A percentile compares a stretch with the other conserved stretches of the same genome.
Evolutionary conservation across 2,329 filamentous ascomycete species (phyloP).

Genomic region (Helminthosporium solani): DNA sequence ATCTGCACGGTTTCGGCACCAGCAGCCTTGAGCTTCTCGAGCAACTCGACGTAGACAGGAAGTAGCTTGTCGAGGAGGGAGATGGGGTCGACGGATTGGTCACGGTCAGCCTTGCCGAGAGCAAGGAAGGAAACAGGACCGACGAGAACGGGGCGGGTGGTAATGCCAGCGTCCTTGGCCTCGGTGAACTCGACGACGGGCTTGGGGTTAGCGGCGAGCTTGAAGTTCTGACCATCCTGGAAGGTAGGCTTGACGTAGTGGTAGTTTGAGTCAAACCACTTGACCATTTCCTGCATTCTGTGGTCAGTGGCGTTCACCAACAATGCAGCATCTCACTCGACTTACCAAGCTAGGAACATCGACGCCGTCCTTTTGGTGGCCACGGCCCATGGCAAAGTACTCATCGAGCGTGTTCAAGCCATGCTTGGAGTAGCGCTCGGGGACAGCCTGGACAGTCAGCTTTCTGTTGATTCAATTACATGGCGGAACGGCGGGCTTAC

Average conservation of each 20-base stretch:
- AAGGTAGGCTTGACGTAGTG: slow-evolving; percentile 99
- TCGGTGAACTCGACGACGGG: slow-evolving; percentile 91
- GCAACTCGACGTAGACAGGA: slow-evolving; percentile 90
- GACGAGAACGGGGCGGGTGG: slow-evolving; percentile 89
- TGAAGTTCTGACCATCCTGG: slow-evolving; percentile 96
- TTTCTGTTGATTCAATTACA: slow-evolving; percentile 8
- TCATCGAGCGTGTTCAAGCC: slow-evolving; percentile 86
- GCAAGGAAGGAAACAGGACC: slow-evolving; percentile 97
- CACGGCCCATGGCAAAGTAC: slow-evolving; percentile 99
- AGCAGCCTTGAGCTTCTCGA: slow-evolving; percentile 90
- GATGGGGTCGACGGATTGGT: slow-evolving; percentile 88
- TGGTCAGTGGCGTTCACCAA: slow-evolving; percentile 25
- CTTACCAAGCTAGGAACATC: slow-evolving; percentile 81
- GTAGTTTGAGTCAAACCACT: slow-evolving; percentile 99
- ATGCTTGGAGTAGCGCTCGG: slow-evolving; percentile 90
- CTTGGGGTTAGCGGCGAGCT: slow-evolving; percentile 84
- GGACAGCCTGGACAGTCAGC: slow-evolving; percentile 66
- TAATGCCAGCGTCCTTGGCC: slow-evolving; percentile 95
- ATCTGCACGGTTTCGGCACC: slow-evolving; percentile 97
- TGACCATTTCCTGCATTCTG: slow-evolving; percentile 83
- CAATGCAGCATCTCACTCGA: slow-evolving; percentile 1
- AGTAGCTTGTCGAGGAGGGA: slow-evolving; percentile 89
- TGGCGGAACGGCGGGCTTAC: slow-evolving; percentile 48
- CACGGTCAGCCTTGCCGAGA: slow-evolving; percentile 97
- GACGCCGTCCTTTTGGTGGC: slow-evolving; percentile 90